Percentiles rank a stretch among this genome's conserved stretches.
Conservation (phyloP, 2,329 filamentous ascomycete genomes). For the Trichoderma sp. region DNA sequence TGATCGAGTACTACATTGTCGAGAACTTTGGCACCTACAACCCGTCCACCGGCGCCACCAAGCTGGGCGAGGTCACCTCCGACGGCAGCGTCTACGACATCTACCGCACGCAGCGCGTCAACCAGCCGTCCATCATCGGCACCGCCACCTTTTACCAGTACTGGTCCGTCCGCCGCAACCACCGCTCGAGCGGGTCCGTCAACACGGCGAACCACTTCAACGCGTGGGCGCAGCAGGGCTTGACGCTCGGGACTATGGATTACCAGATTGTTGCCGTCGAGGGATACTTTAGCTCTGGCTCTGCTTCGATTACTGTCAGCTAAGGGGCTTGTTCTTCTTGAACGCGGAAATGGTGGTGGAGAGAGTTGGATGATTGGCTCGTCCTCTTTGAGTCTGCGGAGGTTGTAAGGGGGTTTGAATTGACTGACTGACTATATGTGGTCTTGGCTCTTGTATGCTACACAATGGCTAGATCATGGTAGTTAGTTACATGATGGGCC, state of each 20-base stretch:
- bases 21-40: conserved; percentile 26
- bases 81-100: conserved; percentile 25
- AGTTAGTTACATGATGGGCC: background rate
- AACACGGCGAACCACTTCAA: conserved; percentile 23
- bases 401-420: background rate
- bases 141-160: conserved; percentile 26
- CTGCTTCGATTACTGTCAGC: conserved; percentile 18
- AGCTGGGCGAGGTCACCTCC: conserved; percentile 22
- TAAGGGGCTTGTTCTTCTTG: background rate
- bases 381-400: background rate
- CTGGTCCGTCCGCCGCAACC: conserved; percentile 23
- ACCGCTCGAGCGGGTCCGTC: conserved; percentile 26
- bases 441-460: background rate
- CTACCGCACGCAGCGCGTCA: conserved; percentile 23
- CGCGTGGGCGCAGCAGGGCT: conserved; percentile 3
- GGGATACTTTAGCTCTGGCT: conserved; percentile 20
- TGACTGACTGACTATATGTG: background rate
- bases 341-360: background rate
- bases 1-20: conserved; percentile 26
- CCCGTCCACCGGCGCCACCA: conserved; percentile 22
- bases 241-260: conserved; percentile 14
- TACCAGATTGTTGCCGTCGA: conserved; percentile 25
- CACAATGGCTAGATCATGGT: background rate
- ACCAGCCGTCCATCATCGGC: conserved; percentile 25
- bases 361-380: background rate